Base-by-base conservation (phyloP, 345 rosid genomes). In the Pugionium dolabratum region DNA sequence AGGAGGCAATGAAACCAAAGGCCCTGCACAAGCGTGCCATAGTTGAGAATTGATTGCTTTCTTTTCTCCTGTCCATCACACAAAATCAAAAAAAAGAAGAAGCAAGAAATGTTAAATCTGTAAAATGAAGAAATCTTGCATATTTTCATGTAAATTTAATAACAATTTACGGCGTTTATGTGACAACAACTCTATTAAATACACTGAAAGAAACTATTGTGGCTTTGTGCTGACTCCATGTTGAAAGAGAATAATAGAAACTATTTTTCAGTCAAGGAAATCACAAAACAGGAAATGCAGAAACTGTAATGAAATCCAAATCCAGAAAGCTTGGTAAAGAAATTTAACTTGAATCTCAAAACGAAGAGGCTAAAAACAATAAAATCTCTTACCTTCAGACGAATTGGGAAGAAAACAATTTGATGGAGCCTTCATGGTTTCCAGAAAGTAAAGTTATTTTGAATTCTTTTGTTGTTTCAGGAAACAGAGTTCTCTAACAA, bases 1-100 rank as follows among this genome's bases (percentile, higher is more conserved):
- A 35, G 95, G 97, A 51, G 98, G 98, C 72, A 92, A 79, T 47
- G 95, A 87, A 62, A 89, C 97, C 68, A 92, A 71, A 39, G 98
- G 98, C 29, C 98, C 98, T 1, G 96, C 98, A 81, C 98, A 92
- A 74, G 97, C 97, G 75, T 92, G 98, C 98, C 98, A 92, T 75
- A 92, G 73, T 63, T 86, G 95, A 25, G 97, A 90, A 81, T 87
- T 89, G 57, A 89, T 87, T 56, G 34, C 71, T 77, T 87, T 93
- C 79, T 83, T 87, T 70, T 93, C 98, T 41, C 89, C 98, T 93
- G 82, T 57, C 64, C 50, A 42, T 65, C 68, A 43, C 63, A 42
- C 41, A 31, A 10, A 63, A 66, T 18, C 37, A 65, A 43, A 31
- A 28, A 28, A 4, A 35, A 28, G 29, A 32, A 35, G 18, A 18